Percentiles rank a stretch among this genome's conserved stretches.
Evolutionary conservation across 2,329 filamentous ascomycete species (phyloP).

Genomic region (Ascochyta fabae): DNA sequence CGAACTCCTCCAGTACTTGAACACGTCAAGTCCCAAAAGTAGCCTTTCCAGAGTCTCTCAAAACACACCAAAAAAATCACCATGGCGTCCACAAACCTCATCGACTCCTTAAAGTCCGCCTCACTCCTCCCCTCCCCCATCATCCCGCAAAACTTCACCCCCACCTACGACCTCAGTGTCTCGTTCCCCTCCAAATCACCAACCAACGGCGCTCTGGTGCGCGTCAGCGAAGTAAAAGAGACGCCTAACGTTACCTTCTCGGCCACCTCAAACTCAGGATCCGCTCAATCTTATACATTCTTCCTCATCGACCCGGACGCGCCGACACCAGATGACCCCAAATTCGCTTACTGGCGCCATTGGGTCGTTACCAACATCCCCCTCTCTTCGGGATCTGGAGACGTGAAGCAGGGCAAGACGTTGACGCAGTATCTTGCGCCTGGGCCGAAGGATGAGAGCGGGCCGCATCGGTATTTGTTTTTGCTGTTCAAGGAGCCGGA

Average conservation of each 20-base stretch:
- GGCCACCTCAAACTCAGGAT: constrained; percentile 27
- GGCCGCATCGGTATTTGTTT: constrained; percentile 46
- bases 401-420: constrained; percentile 23
- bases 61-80: neutral
- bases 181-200: constrained; percentile 35
- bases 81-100: constrained; percentile 20
- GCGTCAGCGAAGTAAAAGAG: constrained; percentile 44
- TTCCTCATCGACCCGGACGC: constrained; percentile 63
- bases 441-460: constrained; percentile 44
- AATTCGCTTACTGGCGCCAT: constrained; percentile 63
- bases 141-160: constrained; percentile 54
- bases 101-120: constrained; percentile 34
- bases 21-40: neutral
- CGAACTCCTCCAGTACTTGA: constrained; percentile 9
- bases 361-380: constrained; percentile 53
- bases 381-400: neutral
- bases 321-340: constrained; percentile 62
- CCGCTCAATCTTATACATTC: constrained; percentile 51
- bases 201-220: constrained; percentile 34
- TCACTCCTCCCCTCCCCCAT: constrained; percentile 43
- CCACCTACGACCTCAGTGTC: constrained; percentile 51
- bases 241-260: constrained; percentile 35
- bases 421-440: constrained; percentile 44
- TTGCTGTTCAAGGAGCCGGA: constrained; percentile 40
- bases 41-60: neutral